Evolutionary conservation across 192 early-diverging fungal species (phyloP).

Genomic region (Chytriomyces hyalinus): DNA sequence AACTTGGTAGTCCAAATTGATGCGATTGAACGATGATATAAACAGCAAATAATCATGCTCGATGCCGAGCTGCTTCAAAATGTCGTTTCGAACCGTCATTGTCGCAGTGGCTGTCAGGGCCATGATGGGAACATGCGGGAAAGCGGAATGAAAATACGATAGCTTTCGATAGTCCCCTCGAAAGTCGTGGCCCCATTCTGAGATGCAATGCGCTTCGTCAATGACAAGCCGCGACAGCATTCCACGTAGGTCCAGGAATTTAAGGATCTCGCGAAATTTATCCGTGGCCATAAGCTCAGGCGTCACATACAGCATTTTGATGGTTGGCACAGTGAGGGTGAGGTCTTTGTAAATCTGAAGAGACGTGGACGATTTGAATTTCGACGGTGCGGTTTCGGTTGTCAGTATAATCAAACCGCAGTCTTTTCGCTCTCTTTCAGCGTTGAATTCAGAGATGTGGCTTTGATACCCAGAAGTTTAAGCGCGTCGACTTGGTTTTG

Average conservation of each 20-base stretch:
- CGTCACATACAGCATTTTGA: constrained; percentile 57
- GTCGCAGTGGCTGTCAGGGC: constrained; percentile 81
- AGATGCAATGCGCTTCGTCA: constrained; percentile 63
- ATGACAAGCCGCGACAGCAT: constrained; percentile 51
- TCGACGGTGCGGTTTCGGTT: not conserved
- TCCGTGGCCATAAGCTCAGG: constrained; percentile 57
- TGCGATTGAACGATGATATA: constrained; percentile 49
- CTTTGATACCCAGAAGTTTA: constrained; percentile 39
- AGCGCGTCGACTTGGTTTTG: constrained; percentile 59
- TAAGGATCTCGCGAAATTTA: constrained; percentile 41
- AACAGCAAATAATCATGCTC: constrained; percentile 34
- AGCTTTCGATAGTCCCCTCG: constrained; percentile 53
- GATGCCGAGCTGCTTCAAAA: constrained; percentile 49
- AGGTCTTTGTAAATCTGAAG: constrained; percentile 44
- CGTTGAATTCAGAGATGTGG: constrained; percentile 47
- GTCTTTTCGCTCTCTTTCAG: constrained; percentile 40
- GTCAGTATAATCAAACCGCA: constrained; percentile 22
- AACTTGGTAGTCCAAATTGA: constrained; percentile 58
- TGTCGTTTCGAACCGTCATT: constrained; percentile 41
- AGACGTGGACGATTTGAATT: not conserved
- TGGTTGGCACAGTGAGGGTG: constrained; percentile 16
- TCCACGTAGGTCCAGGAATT: constrained; percentile 35
- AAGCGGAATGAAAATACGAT: constrained; percentile 49
- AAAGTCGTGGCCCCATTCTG: constrained; percentile 63
- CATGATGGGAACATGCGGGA: constrained; percentile 70